Evolutionary conservation across 306 rosid genomes (phyloP), one percentile per base, ranked within the genome.

Genomic region (Vigna unguiculata): DNA sequence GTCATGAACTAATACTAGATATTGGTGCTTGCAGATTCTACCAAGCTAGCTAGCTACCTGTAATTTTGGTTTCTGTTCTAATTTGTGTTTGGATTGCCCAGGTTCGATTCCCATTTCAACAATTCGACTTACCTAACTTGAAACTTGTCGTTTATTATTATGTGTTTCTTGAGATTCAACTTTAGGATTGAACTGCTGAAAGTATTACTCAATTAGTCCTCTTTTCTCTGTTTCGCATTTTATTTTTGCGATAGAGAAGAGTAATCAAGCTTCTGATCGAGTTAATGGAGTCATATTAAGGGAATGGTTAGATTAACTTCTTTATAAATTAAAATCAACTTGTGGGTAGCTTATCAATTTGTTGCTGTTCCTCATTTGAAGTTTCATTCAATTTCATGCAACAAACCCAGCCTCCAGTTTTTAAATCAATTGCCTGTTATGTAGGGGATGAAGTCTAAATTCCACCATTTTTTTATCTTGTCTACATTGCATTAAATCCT

Each of bases 11-110:
- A 45, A 36, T 36, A 36, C 5, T 55, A 51, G 0, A 48, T 45
- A 78, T 69, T 74, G 69, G 66, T 69, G 69, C 67, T 79, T 74
- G 54, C 77, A 45, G 63, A 71, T 79, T 75, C 78, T 75, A 22
- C 25, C 71, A 66, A 79, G 65, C 59, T 19, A 64, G 51, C 49
- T 32, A 70, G 38, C 64, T 34, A 71, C 24, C 53, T 47, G 59
- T 59, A 45, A 43, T 69, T 69, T 69, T 62, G 84, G 46, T 75
- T 78, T 34, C 61, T 78, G 25, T 41, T 34, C 52, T 13, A 25
- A 59, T 43, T 53, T 34, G 28, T 46, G 36, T 45, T 36, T 78
- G 64, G 28, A 36, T 41, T 81, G 25, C 16, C 16, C 69, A 28
- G 43, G 71, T 65, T 71, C n/a, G 55, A 16, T 40, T 58, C 51